phyloP scores from a whole-genome alignment of 148 eudicot species.

The Rhododendron ferrugineum region DNA sequence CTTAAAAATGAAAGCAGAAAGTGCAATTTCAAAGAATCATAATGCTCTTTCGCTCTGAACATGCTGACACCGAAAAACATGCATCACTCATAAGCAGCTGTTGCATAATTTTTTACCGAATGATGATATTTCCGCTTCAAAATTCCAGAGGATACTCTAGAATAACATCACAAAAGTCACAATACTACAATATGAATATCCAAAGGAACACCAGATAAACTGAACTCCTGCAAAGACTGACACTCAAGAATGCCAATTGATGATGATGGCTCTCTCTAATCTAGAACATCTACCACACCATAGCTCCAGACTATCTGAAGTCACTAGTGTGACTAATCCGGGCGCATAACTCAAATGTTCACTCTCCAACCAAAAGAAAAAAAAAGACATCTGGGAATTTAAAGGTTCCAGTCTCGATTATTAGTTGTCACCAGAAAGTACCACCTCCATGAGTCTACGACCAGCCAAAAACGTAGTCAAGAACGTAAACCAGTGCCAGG shows the following conservation, averaged over 20 bases:
- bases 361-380: background rate
- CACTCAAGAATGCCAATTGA: background rate
- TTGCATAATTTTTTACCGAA: background rate
- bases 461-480: conserved; percentile 83
- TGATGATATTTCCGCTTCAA: background rate
- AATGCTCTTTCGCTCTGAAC: background rate
- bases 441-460: conserved; percentile 36
- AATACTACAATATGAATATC: background rate
- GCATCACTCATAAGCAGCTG: background rate
- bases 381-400: background rate
- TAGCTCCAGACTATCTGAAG: background rate
- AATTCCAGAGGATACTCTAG: background rate
- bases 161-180: background rate
- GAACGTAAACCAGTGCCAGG: conserved; percentile 64
- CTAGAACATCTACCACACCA: background rate
- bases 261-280: background rate
- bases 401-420: background rate
- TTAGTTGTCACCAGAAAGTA: background rate
- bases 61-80: background rate
- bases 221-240: background rate
- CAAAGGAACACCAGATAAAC: background rate
- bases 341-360: background rate
- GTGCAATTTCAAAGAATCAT: background rate
- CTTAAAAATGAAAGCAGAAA: background rate
- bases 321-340: background rate